Percentiles rank a stretch among this genome's conserved stretches.
phyloP scores from a whole-genome alignment of 2,329 filamentous ascomycete species.

The Saccharata proteae region DNA sequence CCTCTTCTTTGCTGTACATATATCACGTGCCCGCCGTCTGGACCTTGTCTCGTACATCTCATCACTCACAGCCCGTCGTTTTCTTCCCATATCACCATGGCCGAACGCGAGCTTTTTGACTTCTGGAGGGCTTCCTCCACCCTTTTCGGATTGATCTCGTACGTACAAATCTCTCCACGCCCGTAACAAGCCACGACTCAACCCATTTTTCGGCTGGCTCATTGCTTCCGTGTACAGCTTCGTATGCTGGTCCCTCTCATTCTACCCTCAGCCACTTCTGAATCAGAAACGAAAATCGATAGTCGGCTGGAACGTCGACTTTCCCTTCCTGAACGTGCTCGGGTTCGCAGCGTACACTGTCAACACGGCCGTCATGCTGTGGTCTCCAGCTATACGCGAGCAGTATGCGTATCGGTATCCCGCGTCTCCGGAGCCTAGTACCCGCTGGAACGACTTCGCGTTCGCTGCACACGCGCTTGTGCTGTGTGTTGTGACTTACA shows the following conservation, averaged over 20 bases:
- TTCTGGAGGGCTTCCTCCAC: constrained; percentile 22
- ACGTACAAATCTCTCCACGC: no score
- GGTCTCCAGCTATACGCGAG: constrained; percentile 59
- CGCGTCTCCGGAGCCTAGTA: constrained; percentile 63
- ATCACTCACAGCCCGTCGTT: constrained; percentile 1
- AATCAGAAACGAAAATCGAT: constrained; percentile 71
- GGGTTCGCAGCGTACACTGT: constrained; percentile 66
- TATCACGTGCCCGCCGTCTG: no score
- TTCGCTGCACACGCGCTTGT: constrained; percentile 75
- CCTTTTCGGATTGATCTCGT: constrained; percentile 24
- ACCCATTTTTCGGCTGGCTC: no score
- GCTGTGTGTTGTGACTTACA: constrained; percentile 59
- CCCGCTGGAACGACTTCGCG: constrained; percentile 77
- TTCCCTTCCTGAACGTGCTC: constrained; percentile 61
- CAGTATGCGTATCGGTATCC: constrained; percentile 79
- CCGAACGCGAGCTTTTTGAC: constrained; percentile 15
- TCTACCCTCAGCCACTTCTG: constrained; percentile 80
- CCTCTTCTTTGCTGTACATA: not conserved
- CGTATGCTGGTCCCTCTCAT: constrained; percentile 53
- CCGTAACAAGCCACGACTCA: no score
- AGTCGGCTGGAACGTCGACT: constrained; percentile 75
- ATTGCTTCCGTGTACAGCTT: no score
- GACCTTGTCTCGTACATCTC: no score
- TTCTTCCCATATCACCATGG: constrained; percentile 9
- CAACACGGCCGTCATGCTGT: constrained; percentile 66